Conservation (phyloP, 495 filamentous ascomycete genomes). For the Neurospora terricola region DNA sequence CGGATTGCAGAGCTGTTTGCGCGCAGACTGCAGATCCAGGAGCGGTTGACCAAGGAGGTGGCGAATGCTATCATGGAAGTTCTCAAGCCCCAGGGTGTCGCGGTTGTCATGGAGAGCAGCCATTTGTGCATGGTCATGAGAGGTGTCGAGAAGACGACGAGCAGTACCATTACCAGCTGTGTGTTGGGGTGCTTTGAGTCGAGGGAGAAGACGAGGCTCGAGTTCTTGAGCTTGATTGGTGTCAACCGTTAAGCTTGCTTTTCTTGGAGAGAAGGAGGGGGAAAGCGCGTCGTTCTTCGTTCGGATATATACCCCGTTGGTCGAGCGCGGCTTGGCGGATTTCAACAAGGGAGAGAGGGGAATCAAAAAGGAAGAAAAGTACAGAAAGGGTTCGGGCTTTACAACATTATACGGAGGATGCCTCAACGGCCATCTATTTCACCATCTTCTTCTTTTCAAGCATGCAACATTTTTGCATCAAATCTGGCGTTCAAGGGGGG, state of each 20-base stretch:
- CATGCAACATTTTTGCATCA: not conserved
- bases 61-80: conserved; percentile 89
- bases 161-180: conserved; percentile 86
- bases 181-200: conserved; percentile 90
- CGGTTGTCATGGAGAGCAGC: conserved; percentile 92
- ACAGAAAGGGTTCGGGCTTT: not conserved
- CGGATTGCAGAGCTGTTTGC: conserved; percentile 97
- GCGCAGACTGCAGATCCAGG: conserved; percentile 85
- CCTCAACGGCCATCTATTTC: conserved; percentile 7
- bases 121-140: conserved; percentile 99
- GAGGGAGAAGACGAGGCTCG: conserved; percentile 85
- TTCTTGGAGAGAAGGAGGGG: conserved; percentile 1
- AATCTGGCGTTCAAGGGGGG: not conserved
- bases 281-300: not conserved
- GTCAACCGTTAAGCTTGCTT: conserved; percentile 37
- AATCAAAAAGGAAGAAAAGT: not conserved
- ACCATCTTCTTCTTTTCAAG: not conserved
- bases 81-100: conserved; percentile 87
- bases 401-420: not conserved
- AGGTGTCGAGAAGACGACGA: conserved; percentile 80
- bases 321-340: not conserved
- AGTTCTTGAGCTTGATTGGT: conserved; percentile 71
- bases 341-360: not conserved
- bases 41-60: conserved; percentile 91
- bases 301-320: conserved; percentile 1